Evolutionary conservation across 2,329 filamentous ascomycete species (phyloP).

Genomic region (Calonectria pauciramosa): DNA sequence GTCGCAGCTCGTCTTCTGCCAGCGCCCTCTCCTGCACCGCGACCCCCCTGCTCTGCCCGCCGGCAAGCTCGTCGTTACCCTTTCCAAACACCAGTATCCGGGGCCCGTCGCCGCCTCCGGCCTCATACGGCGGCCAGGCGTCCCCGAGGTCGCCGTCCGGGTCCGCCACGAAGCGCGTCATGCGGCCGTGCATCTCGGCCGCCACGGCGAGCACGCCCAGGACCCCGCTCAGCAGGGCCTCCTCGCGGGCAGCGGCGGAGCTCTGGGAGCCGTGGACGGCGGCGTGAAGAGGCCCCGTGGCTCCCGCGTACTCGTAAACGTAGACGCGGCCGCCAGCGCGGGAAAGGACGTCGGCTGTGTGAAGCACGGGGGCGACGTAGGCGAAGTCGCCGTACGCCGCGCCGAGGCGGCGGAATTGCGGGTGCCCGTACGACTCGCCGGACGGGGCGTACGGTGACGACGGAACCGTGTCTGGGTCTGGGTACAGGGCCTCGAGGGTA

Average conservation of each 20-base stretch:
- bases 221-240: slow-evolving; percentile 47
- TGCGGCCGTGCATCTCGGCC: slow-evolving; percentile 59
- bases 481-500: slow-evolving; percentile 72
- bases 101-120: slow-evolving; percentile 38
- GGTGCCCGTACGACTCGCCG: slow-evolving; percentile 56
- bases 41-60: slow-evolving; percentile 55
- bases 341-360: slow-evolving; percentile 64
- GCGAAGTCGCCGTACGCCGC: slow-evolving; percentile 75
- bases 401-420: slow-evolving; percentile 70
- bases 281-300: slow-evolving; percentile 51
- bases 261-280: slow-evolving; percentile 65
- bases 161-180: slow-evolving; percentile 54
- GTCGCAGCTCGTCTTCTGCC: slow-evolving; percentile 59
- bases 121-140: slow-evolving; percentile 60
- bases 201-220: slow-evolving; percentile 56
- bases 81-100: slow-evolving; percentile 70
- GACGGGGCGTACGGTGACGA: slow-evolving; percentile 56
- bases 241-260: slow-evolving; percentile 59
- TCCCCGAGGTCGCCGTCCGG: slow-evolving; percentile 36
- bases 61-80: slow-evolving; percentile 69
- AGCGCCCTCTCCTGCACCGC: slow-evolving; percentile 58
- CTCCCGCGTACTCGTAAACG: slow-evolving; percentile 72
- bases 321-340: slow-evolving; percentile 56
- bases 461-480: slow-evolving; percentile 63
- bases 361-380: slow-evolving; percentile 74